These are phyloP conservation scores for Luffa acutangula DNA, from an alignment of 306 rosid genomes.

Conservation along the genomic window DNA sequence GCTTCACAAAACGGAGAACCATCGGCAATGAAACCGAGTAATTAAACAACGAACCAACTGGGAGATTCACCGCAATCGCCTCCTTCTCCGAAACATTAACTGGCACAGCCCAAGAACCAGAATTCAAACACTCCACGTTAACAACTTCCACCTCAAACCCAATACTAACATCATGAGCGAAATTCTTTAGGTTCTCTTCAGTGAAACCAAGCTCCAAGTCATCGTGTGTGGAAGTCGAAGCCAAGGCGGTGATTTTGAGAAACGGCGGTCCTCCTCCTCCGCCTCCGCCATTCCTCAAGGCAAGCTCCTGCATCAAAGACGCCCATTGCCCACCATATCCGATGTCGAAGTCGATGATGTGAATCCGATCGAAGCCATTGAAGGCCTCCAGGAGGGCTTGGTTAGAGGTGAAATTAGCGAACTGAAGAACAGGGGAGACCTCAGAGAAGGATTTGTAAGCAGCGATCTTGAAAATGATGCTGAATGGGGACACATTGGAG, in stretches of 20 bases:
- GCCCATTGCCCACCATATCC: constrained; percentile 97
- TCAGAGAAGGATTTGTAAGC: constrained; percentile 89
- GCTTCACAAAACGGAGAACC: constrained; percentile 62
- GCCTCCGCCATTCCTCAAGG: constrained; percentile 41
- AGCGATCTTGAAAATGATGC: constrained; percentile 58
- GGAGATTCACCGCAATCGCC: constrained; percentile 68
- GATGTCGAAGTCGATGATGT: constrained; percentile 71
- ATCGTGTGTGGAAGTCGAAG: constrained; percentile 36
- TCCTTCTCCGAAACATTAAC: constrained; percentile 33
- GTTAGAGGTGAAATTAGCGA: constrained; percentile 76
- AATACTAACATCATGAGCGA: constrained; percentile 59
- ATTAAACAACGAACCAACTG: constrained; percentile 39
- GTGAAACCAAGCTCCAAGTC: constrained; percentile 77
- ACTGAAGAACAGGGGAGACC: constrained; percentile 77
- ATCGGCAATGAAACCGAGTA: constrained; percentile 34
- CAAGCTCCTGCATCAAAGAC: constrained; percentile 82
- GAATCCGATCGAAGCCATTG: constrained; percentile 53
- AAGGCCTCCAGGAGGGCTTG: constrained; percentile 84
- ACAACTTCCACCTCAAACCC: constrained; percentile 56
- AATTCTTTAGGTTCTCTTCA: constrained; percentile 52
- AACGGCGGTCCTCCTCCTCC: constrained; percentile 20
- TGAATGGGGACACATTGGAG: constrained; percentile 40
- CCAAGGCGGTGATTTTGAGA: constrained; percentile 74
- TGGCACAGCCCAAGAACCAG: constrained; percentile 57
- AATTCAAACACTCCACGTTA: constrained; percentile 40